phyloP scores from a whole-genome alignment of 345 rosid species.

The Aurinia saxatilis region DNA sequence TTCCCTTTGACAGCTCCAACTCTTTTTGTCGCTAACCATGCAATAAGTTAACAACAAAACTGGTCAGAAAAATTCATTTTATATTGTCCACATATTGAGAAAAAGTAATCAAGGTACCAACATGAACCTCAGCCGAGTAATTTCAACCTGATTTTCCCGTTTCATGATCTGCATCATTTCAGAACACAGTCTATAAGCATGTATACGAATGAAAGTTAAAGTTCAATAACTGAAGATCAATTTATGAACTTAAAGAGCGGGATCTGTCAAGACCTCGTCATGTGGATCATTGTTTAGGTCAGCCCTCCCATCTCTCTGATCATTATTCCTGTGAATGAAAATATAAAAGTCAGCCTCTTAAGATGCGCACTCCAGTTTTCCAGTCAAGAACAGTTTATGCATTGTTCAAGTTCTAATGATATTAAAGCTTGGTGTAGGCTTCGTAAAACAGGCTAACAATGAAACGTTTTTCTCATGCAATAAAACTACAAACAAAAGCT shows the following conservation, averaged over 20 bases:
- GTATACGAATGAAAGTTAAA: too few relatives aligned
- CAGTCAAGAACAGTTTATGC: background rate
- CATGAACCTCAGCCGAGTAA: too few relatives aligned
- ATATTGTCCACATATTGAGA: background rate
- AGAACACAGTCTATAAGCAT: too few relatives aligned
- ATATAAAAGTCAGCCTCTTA: background rate
- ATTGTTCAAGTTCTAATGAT: background rate
- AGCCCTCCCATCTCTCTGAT: constrained; percentile 12
- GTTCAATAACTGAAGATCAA: background rate
- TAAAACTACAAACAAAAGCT: too few relatives aligned
- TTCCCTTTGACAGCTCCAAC: constrained; percentile 65
- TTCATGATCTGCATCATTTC: too few relatives aligned
- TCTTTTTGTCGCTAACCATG: constrained; percentile 67
- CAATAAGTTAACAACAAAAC: too few relatives aligned
- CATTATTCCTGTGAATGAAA: constrained; percentile 36
- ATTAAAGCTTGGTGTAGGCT: background rate
- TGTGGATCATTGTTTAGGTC: too few relatives aligned
- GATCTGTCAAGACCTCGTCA: too few relatives aligned
- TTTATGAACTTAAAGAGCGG: constrained; percentile 5
- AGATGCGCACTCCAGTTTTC: too few relatives aligned
- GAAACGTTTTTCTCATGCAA: too few relatives aligned
- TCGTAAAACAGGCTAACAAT: too few relatives aligned
- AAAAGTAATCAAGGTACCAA: constrained; percentile 49
- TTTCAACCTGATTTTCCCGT: too few relatives aligned
- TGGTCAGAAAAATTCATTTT: constrained; percentile 4